A percentile compares a stretch with the other conserved stretches of the same genome.
These are phyloP conservation scores for Asterionellopsis glacialis DNA, from an alignment of 108 stramenopile genomes.

Conservation along the genomic window DNA sequence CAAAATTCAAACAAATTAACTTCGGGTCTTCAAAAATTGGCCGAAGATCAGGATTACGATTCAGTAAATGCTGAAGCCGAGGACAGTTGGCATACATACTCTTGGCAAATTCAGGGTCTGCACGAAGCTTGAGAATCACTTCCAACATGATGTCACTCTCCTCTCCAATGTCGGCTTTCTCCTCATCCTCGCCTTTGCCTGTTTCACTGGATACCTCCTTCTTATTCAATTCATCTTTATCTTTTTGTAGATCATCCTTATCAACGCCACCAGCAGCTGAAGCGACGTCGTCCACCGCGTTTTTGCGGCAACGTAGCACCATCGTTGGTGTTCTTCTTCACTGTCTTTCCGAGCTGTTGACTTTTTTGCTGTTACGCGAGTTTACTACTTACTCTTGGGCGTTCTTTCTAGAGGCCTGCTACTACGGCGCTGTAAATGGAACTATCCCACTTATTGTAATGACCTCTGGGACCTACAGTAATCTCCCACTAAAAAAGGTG, in stretches of 20 bases:
- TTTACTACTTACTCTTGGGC: too few relatives aligned
- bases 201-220: not conserved
- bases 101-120: conserved; percentile 38
- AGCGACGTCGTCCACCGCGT: not conserved
- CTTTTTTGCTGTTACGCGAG: too few relatives aligned
- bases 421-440: too few relatives aligned
- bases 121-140: conserved; percentile 35
- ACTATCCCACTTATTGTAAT: too few relatives aligned
- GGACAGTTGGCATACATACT: conserved; percentile 50
- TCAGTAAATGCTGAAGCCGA: conserved; percentile 41
- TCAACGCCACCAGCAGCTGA: not conserved
- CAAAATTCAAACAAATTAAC: conserved; percentile 45
- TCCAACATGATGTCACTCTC: conserved; percentile 46
- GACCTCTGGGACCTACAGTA: too few relatives aligned
- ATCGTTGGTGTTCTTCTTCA: too few relatives aligned
- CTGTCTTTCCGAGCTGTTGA: too few relatives aligned
- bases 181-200: conserved; percentile 19
- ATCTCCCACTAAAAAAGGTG: too few relatives aligned
- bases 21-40: conserved; percentile 52
- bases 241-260: not conserved
- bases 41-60: conserved; percentile 41
- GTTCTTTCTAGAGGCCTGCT: too few relatives aligned
- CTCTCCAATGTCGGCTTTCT: conserved; percentile 41
- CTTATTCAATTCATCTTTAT: conserved; percentile 6
- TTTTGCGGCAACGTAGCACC: not conserved